Evolutionary conservation across 768 basidiomycete species (phyloP), one percentile per base, ranked within the genome.

Genomic region (Naganishia kalamii): DNA sequence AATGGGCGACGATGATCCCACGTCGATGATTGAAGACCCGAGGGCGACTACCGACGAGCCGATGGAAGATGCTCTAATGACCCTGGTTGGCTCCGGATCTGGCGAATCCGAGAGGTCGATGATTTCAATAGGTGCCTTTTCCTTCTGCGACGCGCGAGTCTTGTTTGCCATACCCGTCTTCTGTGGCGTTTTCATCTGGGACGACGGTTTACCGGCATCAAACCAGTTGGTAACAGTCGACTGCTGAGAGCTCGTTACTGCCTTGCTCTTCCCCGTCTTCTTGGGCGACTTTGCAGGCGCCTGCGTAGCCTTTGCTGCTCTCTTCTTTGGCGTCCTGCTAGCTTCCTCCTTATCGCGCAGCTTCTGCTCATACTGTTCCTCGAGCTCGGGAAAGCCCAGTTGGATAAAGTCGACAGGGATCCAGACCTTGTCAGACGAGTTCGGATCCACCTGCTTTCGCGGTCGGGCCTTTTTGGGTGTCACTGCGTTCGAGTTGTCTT

Each of bases 321-420:
- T 69, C 72, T 85, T 84, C 75, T 84, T 85, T 41, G 76, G 79
- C 41, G 75, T 74, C 69, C 85, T 88, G 65, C 74, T 77, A 65
- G 80, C 80, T 68, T 81, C 82, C 63, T 87, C 84, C 68, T 82
- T 91, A 15, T 83, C 83, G 48, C 82, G 78, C 17, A 86, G 85
- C 27, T 90, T 75, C 4, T 79, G 77, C 65, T 89, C 85, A 68
- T 82, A 92, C 19, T 82, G 82, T 46, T 83, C 77, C 4, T 87
- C 86, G 25, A 93, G 73, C 3, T 78, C 77, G 10, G 89, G 88
- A 65, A 85, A 87, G 1, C 84, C 89, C 33, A 85, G 75, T 13
- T 80, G 77, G 12, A 92, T 83, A 82, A 94, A 87, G 60, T 83
- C 86, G 25, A 88, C 89, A 0, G 91, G 88, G 77, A 92, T 83